A percentile compares a stretch with the other conserved stretches of the same genome.
Conservation (phyloP, 306 rosid species). For the Quercus alba region DNA sequence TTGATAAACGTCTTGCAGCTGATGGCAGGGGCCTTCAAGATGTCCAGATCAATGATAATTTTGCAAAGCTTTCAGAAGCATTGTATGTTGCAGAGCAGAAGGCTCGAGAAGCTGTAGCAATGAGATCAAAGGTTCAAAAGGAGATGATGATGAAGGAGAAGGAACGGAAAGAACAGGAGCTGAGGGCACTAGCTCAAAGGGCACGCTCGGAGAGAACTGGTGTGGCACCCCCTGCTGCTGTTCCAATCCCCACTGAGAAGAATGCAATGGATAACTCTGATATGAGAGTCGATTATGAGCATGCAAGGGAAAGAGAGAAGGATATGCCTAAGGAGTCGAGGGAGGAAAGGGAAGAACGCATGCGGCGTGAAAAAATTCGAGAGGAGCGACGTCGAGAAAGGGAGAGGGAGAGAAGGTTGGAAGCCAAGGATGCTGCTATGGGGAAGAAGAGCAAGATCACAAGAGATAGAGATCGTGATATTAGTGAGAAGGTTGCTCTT, state of each 20-base stretch:
- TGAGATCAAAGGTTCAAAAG: slow-evolving; percentile 91
- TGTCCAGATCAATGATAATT: slow-evolving; percentile 82
- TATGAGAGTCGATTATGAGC: slow-evolving; percentile 54
- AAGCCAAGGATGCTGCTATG: slow-evolving; percentile 87
- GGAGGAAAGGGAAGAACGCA: slow-evolving; percentile 67
- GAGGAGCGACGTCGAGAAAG: slow-evolving; percentile 85
- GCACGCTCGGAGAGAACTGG: slow-evolving; percentile 87
- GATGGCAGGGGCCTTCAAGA: slow-evolving; percentile 92
- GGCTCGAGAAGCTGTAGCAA: slow-evolving; percentile 89
- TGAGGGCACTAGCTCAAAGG: slow-evolving; percentile 73
- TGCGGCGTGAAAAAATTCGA: slow-evolving; percentile 76
- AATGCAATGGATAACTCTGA: slow-evolving; percentile 45
- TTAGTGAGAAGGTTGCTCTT: slow-evolving; percentile 95
- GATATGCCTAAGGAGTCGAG: slow-evolving; percentile 55
- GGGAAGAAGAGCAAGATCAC: slow-evolving; percentile 95
- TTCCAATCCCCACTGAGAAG: slow-evolving; percentile 41
- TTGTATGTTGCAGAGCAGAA: slow-evolving; percentile 86
- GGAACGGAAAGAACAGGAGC: slow-evolving; percentile 79
- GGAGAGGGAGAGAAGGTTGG: slow-evolving; percentile 92
- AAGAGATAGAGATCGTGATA: slow-evolving; percentile 88
- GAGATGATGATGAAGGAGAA: slow-evolving; percentile 85
- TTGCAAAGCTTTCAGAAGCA: slow-evolving; percentile 81
- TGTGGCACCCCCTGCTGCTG: slow-evolving; percentile 47
- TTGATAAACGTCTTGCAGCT: slow-evolving; percentile 87
- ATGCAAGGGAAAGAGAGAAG: slow-evolving; percentile 50